Evolutionary conservation across 2,329 filamentous ascomycete genomes (phyloP), one percentile per base, ranked within the genome.

Genomic region (Thyridium curvatum): DNA sequence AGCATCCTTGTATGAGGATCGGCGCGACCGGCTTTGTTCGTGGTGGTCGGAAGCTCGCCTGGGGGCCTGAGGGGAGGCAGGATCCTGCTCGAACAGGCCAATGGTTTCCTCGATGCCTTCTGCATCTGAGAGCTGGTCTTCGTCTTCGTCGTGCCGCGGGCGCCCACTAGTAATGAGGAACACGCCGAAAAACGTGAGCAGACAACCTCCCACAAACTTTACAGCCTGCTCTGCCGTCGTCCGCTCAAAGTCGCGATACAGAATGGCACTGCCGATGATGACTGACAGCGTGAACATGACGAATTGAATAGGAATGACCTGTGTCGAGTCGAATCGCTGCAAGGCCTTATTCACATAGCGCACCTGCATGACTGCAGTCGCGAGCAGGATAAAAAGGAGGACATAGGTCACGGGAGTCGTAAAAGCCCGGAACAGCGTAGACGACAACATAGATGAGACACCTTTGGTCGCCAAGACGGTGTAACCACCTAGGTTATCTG

Each of bases 391-490:
- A 37, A 84, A 68, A 8, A 93, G 60, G n/a, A 98, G 75, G 2
- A 81, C 76, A 56, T 97, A 98, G 15, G 89, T 94, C 44, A 98
- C 84, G 0, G 91, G 90, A 29, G 91, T 97, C 1, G 88, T 84
- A 46, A 98, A 86, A 13, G 87, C 87, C 51, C 85, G 80, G 73
- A 90, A 87, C 15, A 97, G 75, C 1, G 86, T 94, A 37, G 88
- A 90, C 1, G 93, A 96, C 15, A 98, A 74, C 66, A 98, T 82
- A 0, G 93, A 97, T 2, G 93, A 91, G 30, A 98, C 86, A 40
- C 93, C 93, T 61, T 98, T 98, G 21, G 93, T 98, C 2, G 91
- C 88, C 6, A 98, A 72, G 10, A 87, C 93, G n/a, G 93, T 98
- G 62, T 96, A 98, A 43, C 89, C 93, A 49, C 88, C 87, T 89